Conservation (phyloP, 1,284 basidiomycete species). For the Phlebopus sp. region DNA sequence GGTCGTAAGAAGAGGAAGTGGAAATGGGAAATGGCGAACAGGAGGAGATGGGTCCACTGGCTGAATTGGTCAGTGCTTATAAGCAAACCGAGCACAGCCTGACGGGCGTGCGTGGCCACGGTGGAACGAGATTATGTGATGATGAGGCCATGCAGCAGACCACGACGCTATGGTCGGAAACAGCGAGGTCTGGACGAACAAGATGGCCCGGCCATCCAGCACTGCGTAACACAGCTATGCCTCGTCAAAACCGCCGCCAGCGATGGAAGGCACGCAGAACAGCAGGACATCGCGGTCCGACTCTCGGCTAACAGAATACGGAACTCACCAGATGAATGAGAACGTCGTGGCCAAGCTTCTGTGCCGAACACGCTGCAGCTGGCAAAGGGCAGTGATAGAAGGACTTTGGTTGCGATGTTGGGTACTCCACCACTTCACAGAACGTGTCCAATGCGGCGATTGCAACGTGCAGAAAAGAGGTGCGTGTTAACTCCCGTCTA, state of each 20-base stretch:
- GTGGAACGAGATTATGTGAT: neutral
- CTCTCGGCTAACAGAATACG: neutral
- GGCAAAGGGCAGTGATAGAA: neutral
- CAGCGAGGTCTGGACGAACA: too few relatives aligned
- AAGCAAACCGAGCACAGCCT: constrained; percentile 1
- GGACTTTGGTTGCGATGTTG: neutral
- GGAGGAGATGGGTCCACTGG: constrained; percentile 8
- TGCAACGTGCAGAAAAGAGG: neutral
- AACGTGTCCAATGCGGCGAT: neutral
- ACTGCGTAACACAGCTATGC: too few relatives aligned
- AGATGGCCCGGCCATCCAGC: too few relatives aligned
- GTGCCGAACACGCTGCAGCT: neutral
- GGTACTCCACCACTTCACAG: neutral
- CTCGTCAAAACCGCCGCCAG: neutral
- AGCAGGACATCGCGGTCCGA: neutral
- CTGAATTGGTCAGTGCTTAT: neutral
- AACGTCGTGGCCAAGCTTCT: neutral
- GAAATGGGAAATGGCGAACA: neutral
- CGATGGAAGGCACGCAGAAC: neutral
- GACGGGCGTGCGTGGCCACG: neutral
- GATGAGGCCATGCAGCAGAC: neutral
- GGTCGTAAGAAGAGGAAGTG: neutral
- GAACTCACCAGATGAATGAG: neutral
- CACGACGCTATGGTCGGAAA: too few relatives aligned
- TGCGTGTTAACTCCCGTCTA: neutral